Conservation (phyloP, 225 moss, liverwort and hornwort genomes). For the Neckera pumila region DNA sequence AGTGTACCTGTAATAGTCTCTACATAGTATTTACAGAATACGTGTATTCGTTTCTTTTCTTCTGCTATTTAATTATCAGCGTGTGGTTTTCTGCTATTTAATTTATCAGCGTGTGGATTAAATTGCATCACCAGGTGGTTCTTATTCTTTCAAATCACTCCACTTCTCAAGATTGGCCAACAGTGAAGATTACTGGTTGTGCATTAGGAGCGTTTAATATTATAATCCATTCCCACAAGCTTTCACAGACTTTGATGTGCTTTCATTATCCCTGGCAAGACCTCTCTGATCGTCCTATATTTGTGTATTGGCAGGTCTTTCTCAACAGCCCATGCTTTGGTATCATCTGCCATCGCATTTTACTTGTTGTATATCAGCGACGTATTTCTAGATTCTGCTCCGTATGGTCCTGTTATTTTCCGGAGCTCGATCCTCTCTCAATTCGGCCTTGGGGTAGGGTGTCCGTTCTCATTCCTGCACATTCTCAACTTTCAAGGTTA, state of each 20-base stretch:
- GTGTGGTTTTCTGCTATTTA: background rate
- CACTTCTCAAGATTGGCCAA: background rate
- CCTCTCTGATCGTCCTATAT: background rate
- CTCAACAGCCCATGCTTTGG: constrained; percentile 77
- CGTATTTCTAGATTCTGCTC: constrained; percentile 47
- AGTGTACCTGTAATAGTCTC: background rate
- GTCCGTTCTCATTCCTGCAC: background rate
- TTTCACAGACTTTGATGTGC: background rate
- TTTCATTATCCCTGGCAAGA: background rate
- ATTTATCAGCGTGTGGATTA: background rate
- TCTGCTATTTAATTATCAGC: background rate
- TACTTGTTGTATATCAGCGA: constrained; percentile 77
- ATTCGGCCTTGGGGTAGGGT: constrained; percentile 59
- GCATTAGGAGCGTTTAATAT: background rate
- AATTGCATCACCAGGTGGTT: background rate
- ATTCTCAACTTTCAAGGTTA: background rate
- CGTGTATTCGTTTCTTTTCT: background rate
- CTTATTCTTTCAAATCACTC: background rate
- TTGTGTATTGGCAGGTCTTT: constrained; percentile 46
- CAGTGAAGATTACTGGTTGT: background rate
- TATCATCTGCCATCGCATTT: constrained; percentile 43
- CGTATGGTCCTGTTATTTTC: constrained; percentile 69
- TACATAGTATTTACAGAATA: background rate
- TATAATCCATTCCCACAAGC: background rate
- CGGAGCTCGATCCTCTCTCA: constrained; percentile 83